Evolutionary conservation across 352 stramenopile species (phyloP).

Genomic region (Globisporangium uncinulatum): DNA sequence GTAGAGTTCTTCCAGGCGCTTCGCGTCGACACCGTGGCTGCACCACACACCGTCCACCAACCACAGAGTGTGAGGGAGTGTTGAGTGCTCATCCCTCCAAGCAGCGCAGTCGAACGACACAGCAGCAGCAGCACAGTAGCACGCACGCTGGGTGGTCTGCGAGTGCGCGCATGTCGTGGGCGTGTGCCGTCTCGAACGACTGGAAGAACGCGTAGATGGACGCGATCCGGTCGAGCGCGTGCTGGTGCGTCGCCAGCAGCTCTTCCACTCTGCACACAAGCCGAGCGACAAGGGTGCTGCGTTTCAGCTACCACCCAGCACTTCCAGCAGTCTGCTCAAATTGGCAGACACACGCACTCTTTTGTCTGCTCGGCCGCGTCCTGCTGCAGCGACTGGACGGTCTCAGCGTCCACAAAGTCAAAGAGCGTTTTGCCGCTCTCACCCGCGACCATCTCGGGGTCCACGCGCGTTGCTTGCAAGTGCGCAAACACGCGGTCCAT

Average conservation of each 20-base stretch:
- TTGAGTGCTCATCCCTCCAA: too few relatives aligned
- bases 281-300: background rate
- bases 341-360: slow-evolving; percentile 30
- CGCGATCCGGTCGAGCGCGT: slow-evolving; percentile 52
- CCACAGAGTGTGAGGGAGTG: too few relatives aligned
- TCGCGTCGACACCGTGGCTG: slow-evolving; percentile 2
- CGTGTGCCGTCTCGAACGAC: slow-evolving; percentile 45
- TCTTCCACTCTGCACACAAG: slow-evolving; percentile 51
- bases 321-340: background rate
- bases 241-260: slow-evolving; percentile 47
- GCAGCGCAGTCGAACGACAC: too few relatives aligned
- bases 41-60: too few relatives aligned
- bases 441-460: slow-evolving; percentile 44
- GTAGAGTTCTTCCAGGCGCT: slow-evolving; percentile 17
- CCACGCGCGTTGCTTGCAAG: slow-evolving; percentile 40
- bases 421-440: slow-evolving; percentile 72
- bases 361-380: slow-evolving; percentile 66
- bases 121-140: too few relatives aligned
- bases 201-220: slow-evolving; percentile 61
- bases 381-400: slow-evolving; percentile 70
- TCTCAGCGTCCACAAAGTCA: slow-evolving; percentile 81
- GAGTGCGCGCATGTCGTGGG: slow-evolving; percentile 24
- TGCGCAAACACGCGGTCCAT: slow-evolving; percentile 74
- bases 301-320: background rate
- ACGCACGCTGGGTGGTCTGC: slow-evolving; percentile 1